These are phyloP conservation scores for Cutaneotrichosporon cyanovorans DNA, from an alignment of 1,284 basidiomycete species.

Conservation along the genomic window DNA sequence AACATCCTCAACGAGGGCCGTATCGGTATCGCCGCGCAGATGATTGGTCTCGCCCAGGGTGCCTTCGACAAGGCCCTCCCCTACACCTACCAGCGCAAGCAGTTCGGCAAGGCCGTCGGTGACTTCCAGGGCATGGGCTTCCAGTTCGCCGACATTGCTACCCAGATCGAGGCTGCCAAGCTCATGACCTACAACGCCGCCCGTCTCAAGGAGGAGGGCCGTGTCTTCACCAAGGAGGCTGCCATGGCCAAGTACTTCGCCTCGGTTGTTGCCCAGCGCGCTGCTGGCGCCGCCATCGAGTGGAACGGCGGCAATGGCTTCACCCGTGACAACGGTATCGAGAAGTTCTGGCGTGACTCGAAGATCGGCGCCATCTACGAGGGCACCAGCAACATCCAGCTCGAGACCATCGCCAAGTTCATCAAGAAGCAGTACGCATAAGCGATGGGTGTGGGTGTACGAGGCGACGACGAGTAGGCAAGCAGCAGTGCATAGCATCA, in stretches of 20 bases:
- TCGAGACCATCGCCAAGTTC: slow-evolving; percentile 91
- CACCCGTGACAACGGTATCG: slow-evolving; percentile 86
- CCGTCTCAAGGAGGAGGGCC: slow-evolving; percentile 75
- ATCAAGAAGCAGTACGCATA: slow-evolving; percentile 47
- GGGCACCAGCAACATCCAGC: slow-evolving; percentile 92
- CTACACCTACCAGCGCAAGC: slow-evolving; percentile 82
- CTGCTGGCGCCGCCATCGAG: slow-evolving; percentile 84
- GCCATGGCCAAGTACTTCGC: slow-evolving; percentile 94
- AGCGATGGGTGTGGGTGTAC: background rate
- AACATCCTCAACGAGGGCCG: slow-evolving; percentile 97
- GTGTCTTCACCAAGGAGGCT: slow-evolving; percentile 81
- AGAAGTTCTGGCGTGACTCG: slow-evolving; percentile 90
- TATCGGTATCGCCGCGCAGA: slow-evolving; percentile 94
- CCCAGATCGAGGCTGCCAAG: slow-evolving; percentile 86
- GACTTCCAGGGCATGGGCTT: slow-evolving; percentile 81
- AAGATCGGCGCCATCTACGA: slow-evolving; percentile 95
- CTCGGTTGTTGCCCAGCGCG: slow-evolving; percentile 79
- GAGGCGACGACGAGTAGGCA: background rate
- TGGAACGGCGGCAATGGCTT: slow-evolving; percentile 96
- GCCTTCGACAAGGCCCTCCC: slow-evolving; percentile 89
- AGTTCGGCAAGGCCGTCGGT: slow-evolving; percentile 89
- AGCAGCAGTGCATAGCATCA: background rate
- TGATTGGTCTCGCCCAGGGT: slow-evolving; percentile 94
- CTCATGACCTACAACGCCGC: slow-evolving; percentile 96
- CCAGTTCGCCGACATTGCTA: slow-evolving; percentile 82